Base-by-base conservation (phyloP, 192 early-diverging fungal species). In the Backusella morwellensis region DNA sequence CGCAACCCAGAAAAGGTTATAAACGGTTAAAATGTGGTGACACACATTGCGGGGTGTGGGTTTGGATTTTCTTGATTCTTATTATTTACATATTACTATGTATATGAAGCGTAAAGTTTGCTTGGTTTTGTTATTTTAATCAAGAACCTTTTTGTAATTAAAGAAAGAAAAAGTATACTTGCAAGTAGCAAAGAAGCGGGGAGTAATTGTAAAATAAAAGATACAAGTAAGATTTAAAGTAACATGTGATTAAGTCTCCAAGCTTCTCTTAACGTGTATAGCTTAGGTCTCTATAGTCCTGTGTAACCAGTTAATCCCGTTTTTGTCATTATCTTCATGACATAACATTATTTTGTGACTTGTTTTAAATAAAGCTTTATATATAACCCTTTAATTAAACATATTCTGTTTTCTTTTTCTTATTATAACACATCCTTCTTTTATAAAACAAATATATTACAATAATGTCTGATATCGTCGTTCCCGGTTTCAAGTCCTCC, bases 401-500 rank as follows among this genome's bases (percentile, higher is more conserved):
- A 63, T 9, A 26, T 63, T 63, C 56, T 63, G 56, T 29, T 63
- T 63, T 68, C 34, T 38, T 74, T 47, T 63, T 68, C 50, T 44
- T 35, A 12, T 68, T 36, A 35, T 36, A 34, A 68, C 34, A 35
- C 66, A 35, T 19, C 35, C 32, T 32, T 35, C 52, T 56, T 50
- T 44, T 23, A 26, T 38, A 29, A 47, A 21, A 68, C 15, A 76
- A 34, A 66, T 21, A 32, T 50, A 50, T n/a, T 40, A 40, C 38
- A 40, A 69, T 12, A 69, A 78, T 74, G 68, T 74, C 76, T 71
- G 80, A 81, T 66, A 78, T 81, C 35, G 34, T 70, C n/a, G 78
- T 85, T 73, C 83, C 82, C 35, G 95, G 93, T 70, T 97, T 95
- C 86, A 82, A 93, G 69, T 89, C 93, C 47, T 92, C 91, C 77